phyloP scores from a whole-genome alignment of 2,329 filamentous ascomycete species.

The Diplocarpon mali region DNA sequence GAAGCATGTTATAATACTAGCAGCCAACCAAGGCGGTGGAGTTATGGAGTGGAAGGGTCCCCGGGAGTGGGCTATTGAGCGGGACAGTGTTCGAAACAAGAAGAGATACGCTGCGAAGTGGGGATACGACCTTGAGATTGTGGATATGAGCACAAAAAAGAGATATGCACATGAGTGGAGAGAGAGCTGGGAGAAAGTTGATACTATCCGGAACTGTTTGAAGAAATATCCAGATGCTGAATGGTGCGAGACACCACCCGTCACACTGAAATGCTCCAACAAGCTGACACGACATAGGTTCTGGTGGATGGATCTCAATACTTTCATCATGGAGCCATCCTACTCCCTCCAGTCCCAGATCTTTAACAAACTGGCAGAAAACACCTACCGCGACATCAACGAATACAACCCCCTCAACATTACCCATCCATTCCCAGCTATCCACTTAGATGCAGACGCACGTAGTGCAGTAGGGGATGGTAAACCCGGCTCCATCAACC shows the following conservation, averaged over 20 bases:
- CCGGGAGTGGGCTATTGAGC: conserved; percentile 94
- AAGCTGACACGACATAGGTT: conserved; percentile 52
- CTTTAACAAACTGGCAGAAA: conserved; percentile 64
- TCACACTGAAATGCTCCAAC: neutral
- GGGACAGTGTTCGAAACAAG: conserved; percentile 94
- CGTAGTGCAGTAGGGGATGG: conserved; percentile 68
- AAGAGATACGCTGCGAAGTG: conserved; percentile 74
- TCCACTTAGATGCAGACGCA: conserved; percentile 66
- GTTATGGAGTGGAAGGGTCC: conserved; percentile 99
- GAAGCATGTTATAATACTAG: conserved; percentile 88
- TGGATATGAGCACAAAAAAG: conserved; percentile 98
- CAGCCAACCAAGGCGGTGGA: conserved; percentile 87
- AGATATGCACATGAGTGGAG: conserved; percentile 98
- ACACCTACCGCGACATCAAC: conserved; percentile 92
- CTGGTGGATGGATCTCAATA: conserved; percentile 98
- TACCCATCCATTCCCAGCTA: conserved; percentile 62
- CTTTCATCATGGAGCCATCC: conserved; percentile 92
- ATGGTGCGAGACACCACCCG: conserved; percentile 53
- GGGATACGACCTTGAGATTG: conserved; percentile 93
- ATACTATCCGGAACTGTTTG: conserved; percentile 79
- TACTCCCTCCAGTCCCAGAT: conserved; percentile 85
- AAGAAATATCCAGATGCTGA: conserved; percentile 91
- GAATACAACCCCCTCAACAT: conserved; percentile 92
- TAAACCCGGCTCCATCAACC: conserved; percentile 66
- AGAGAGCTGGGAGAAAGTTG: conserved; percentile 98